These are phyloP conservation scores for Botrytis aclada DNA, from an alignment of 2,329 filamentous ascomycete genomes.

Conservation along the genomic window DNA sequence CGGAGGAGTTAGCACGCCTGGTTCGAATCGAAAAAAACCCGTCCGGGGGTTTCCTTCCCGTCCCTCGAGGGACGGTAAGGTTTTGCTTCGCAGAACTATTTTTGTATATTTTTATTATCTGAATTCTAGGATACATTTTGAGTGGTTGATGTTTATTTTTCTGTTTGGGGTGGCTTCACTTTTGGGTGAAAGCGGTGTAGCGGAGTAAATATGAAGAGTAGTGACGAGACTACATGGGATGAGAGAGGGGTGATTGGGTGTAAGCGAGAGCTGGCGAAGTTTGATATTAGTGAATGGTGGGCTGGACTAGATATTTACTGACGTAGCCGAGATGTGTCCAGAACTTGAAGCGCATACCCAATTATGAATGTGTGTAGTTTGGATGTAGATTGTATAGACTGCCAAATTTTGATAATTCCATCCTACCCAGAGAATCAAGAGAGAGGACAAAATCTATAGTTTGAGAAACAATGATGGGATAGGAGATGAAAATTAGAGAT, in stretches of 20 bases:
- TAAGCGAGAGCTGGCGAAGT: neutral
- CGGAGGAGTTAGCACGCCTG: conserved; percentile 10
- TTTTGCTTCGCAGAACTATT: neutral
- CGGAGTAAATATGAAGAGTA: neutral
- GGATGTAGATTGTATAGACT: neutral
- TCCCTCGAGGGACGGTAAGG: neutral
- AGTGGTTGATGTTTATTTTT: neutral
- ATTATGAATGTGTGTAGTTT: neutral
- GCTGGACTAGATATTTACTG: neutral
- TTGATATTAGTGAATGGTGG: neutral
- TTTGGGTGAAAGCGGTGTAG: neutral
- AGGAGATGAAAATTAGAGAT: neutral
- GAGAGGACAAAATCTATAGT: neutral
- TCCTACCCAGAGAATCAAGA: neutral
- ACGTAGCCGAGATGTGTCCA: neutral
- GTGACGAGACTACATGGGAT: neutral
- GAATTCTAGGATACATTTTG: accelerated
- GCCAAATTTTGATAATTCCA: neutral
- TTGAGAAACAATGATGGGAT: neutral
- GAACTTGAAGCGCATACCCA: neutral
- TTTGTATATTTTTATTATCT: neutral
- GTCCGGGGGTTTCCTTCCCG: neutral
- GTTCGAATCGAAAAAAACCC: conserved; percentile 13
- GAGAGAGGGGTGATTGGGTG: neutral
- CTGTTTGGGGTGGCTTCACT: neutral